Percentiles rank a stretch among this genome's conserved stretches.
Conservation (phyloP, 176 grass and related monocot species). For the Bonia amplexicaulis region DNA sequence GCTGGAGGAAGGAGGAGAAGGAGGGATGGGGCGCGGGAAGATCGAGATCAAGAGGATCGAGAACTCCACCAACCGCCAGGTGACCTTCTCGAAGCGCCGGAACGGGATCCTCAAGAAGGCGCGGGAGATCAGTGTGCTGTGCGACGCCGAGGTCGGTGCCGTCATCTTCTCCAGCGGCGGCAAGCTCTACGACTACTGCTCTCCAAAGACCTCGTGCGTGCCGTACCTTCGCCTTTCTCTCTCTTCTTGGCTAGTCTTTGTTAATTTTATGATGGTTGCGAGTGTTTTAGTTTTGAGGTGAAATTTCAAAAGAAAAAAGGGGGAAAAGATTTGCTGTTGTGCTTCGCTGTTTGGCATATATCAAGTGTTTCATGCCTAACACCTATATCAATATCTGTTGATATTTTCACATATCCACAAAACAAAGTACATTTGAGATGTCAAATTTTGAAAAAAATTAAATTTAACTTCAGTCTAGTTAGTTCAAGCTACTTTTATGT, state of each 20-base stretch:
- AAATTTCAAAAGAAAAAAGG: background rate
- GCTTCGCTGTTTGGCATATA: background rate
- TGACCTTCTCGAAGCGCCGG: slow-evolving; percentile 90
- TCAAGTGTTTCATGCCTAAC: too few species aligned
- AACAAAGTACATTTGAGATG: too few species aligned
- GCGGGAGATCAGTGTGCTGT: slow-evolving; percentile 88
- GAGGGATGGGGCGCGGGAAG: slow-evolving; percentile 82
- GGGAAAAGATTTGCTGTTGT: background rate
- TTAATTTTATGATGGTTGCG: background rate
- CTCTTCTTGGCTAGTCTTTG: background rate
- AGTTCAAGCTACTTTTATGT: too few species aligned
- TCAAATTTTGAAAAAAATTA: too few species aligned
- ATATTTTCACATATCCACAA: too few species aligned
- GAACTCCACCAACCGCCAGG: slow-evolving; percentile 88
- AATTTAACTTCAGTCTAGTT: too few species aligned
- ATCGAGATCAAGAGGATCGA: slow-evolving; percentile 99
- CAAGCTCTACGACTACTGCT: slow-evolving; percentile 94
- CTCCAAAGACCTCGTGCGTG: slow-evolving; percentile 45
- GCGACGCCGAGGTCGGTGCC: slow-evolving; percentile 80
- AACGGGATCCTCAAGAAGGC: slow-evolving; percentile 94
- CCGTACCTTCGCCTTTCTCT: background rate
- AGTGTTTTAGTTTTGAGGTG: background rate
- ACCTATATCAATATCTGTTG: too few species aligned
- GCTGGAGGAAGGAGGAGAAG: background rate
- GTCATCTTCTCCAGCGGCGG: slow-evolving; percentile 92